Base-by-base conservation (phyloP, 2,329 filamentous ascomycete genomes). In the Colletotrichum sp. region DNA sequence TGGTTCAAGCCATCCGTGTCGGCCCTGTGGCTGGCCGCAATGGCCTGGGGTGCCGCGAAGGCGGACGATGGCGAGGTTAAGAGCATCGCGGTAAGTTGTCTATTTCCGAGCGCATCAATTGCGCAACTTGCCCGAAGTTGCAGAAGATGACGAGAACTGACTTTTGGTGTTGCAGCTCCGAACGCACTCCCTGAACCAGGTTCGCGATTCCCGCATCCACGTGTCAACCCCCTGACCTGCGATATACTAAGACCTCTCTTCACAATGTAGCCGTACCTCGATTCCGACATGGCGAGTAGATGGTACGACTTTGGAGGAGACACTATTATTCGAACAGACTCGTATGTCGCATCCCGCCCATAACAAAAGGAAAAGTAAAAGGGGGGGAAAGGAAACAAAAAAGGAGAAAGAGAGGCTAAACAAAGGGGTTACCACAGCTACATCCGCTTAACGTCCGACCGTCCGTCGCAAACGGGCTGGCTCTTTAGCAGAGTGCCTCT, bases 221-320 rank as follows among this genome's bases (percentile, higher is more conserved):
- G 30, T 64, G 52, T 34, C 52, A 26, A 28, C 6, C 26, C 60
- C 57, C 71, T 71, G 68, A 52, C 61, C 24, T 52, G 68, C 74
- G 64, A 64, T 71, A 67, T 71, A 36, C 63, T 74, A 63, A 75
- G 60, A 59, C 21, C 71, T 78, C 80, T 64, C 78, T 76, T 70
- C 55, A 71, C 79, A 69, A 78, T 63, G 57, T 83, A 98, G 94
- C 97, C 97, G 77, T 99, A 98, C 87, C 92, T 99, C 81, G 97
- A 99, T 87, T 97, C 96, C 77, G 97, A 99, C 85, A 96, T 99
- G 93, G 95, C 98, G 88, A 98, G 95, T 88, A 94, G 97, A 84
- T 99, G 97, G 96, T 99, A 96, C 87, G 97, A 99, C 88, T 99
- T 98, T 91, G 97, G 97, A 83, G 97, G 96, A 83, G 96, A 98